These are phyloP conservation scores for Beta corolliflora DNA, from an alignment of 179 eudicot genomes.

Conservation along the genomic window DNA sequence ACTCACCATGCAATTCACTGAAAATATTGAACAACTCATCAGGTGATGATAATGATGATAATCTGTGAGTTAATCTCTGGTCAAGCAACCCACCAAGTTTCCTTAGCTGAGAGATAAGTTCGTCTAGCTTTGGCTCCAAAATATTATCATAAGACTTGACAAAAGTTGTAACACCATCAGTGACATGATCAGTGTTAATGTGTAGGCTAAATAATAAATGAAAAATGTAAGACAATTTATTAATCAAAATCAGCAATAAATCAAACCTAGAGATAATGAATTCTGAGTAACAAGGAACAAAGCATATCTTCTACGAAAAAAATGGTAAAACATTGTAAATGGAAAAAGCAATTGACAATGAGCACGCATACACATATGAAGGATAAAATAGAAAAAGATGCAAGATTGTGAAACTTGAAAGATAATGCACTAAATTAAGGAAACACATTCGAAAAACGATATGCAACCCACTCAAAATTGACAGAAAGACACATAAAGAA, in stretches of 20 bases:
- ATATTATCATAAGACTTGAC: constrained; percentile 70
- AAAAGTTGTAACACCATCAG: constrained; percentile 8
- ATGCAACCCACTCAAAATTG: background rate
- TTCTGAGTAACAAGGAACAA: background rate
- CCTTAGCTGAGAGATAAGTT: constrained; percentile 55
- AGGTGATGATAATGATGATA: constrained; percentile 65
- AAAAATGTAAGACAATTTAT: no score
- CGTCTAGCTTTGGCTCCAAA: constrained; percentile 77
- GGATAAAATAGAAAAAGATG: background rate
- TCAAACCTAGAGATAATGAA: background rate
- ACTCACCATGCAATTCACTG: constrained; percentile 74
- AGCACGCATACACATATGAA: background rate
- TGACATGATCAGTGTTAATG: background rate
- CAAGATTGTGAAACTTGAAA: background rate
- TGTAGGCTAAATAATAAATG: background rate
- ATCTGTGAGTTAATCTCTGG: constrained; percentile 59
- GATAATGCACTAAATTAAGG: background rate
- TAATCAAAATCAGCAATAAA: no score
- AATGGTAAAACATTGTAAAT: background rate
- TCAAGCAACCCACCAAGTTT: constrained; percentile 60
- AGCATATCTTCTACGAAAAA: background rate
- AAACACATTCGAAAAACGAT: background rate
- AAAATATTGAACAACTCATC: constrained; percentile 93
- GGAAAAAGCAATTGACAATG: background rate
- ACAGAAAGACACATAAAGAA: background rate